Evolutionary conservation across 257 asterid species (phyloP), one percentile per base, ranked within the genome.

Genomic region (Solanum pimpinellifolium): DNA sequence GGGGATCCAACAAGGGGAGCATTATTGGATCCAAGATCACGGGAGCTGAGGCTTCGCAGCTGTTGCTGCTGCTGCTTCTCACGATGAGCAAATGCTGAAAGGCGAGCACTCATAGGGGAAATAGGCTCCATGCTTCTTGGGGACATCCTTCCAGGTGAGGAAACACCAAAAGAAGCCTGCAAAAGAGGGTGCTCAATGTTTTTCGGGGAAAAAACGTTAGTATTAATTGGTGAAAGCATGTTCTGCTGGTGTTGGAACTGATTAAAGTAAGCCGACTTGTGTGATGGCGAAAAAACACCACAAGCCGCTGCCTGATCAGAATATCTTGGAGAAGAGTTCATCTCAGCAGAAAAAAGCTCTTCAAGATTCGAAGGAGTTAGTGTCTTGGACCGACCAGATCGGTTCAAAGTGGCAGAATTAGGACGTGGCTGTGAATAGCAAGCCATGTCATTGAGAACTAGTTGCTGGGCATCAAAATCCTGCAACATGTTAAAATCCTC

Each of bases 281-380:
- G 99, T 12, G 97, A 91, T 1, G 98, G 97, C 35, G 99, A 97
- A 88, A 92, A 95, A 83, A 90, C 91, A 66, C 96, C 97, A 80
- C 92, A 88, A 76, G 92, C 94, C 86, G 84, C 90, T 60, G 94
- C 92, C 89, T 91, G 95, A 85, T 95, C 99, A 31, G 94, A 86
- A 87, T 89, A 97, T 88, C 97, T 90, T 11, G 99, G 99, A 9
- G 99, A 95, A 7, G 94, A 91, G 6, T 88, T 29, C 73, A 92
- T 88, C 93, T 94, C 99, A 0, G 97, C 92, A 74, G 96, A 91
- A 92, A 97, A 97, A 75, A 94, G 92, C 81, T 97, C 99, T 31
- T 97, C 98, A 21, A 97, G 97, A 85, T 94, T 97, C n/a, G 99
- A 95, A 86, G 98, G 98, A 69, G 96, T 92, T 29, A 95, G 92